Evolutionary conservation across 805 yeast genomes (phyloP), one percentile per base, ranked within the genome.

Genomic region (Candida sanyiensis): DNA sequence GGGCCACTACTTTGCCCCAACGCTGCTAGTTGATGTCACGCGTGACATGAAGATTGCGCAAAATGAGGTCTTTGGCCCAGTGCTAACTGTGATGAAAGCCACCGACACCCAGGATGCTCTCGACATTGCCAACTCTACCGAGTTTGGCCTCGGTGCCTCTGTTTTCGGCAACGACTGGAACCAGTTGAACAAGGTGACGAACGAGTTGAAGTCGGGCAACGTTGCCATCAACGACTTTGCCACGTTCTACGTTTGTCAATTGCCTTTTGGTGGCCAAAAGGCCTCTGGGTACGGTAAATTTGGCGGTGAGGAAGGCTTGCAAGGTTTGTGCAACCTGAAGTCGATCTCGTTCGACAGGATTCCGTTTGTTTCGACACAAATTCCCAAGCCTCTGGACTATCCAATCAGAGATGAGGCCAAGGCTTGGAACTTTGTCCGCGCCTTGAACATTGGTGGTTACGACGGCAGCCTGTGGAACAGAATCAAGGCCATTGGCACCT

Each of bases 211-310:
- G 26, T 73, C 89, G 30, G 99, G 98, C 18, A 93, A 89, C 56
- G 95, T 93, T 33, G 96, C 98, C 7, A 85, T 93, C 45, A 93
- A 93, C 60, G 99, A 93, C 65, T 93, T 93, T 68, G 99, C 97
- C 7, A 90, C 97, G 0, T 93, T 79, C 56, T 87, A 89, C 55
- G 86, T 93, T 25, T 89, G 96, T 49, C 98, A 93, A 63, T 69
- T 93, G 50, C 99, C 99, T 23, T 93, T 93, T 63, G 99, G 99
- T 39, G 99, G 99, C 22, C 75, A 75, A 20, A 80, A 80, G 49
- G 93, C 88, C 33, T 83, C 95, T 6, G 99, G 99, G 0, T 93
- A 88, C 56, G 98, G 98, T 41, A 90, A 90, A 58, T 93, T 93
- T 66, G 96, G 96, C 17, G 99, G 99, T 33, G 95, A 83, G 57